Evolutionary conservation across 805 yeast genomes (phyloP).

Genomic region (Zygoascus flipseniorum): DNA sequence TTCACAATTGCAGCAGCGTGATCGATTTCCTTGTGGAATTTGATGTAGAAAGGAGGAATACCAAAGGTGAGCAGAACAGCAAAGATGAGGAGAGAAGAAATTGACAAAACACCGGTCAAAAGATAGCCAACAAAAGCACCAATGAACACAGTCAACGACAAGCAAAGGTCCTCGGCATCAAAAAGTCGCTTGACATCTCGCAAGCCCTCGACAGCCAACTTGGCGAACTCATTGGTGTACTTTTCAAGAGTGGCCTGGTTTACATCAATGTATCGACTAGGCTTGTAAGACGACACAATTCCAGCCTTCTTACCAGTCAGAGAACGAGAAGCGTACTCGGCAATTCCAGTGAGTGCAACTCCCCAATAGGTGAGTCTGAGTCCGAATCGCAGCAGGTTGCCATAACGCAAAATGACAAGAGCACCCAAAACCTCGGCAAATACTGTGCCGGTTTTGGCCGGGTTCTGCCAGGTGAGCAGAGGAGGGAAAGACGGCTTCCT

Average conservation of each 20-base stretch:
- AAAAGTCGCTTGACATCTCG: slow-evolving; percentile 33
- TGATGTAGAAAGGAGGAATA: slow-evolving; percentile 63
- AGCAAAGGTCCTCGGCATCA: slow-evolving; percentile 56
- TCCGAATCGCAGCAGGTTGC: slow-evolving; percentile 23
- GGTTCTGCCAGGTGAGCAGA: slow-evolving; percentile 67
- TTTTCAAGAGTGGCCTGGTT: slow-evolving; percentile 32
- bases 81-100: slow-evolving; percentile 56
- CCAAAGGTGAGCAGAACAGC: slow-evolving; percentile 59
- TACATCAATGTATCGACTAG: slow-evolving; percentile 42
- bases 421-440: slow-evolving; percentile 44
- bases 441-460: slow-evolving; percentile 67
- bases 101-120: slow-evolving; percentile 65
- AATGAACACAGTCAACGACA: slow-evolving; percentile 67
- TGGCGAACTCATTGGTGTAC: slow-evolving; percentile 31
- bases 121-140: slow-evolving; percentile 55
- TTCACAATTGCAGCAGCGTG: slow-evolving; percentile 26
- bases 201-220: slow-evolving; percentile 18
- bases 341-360: slow-evolving; percentile 56
- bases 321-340: slow-evolving; percentile 67
- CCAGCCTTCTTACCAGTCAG: slow-evolving; percentile 62
- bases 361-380: slow-evolving; percentile 43
- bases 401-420: slow-evolving; percentile 33
- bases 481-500: slow-evolving; percentile 20
- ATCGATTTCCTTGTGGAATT: slow-evolving; percentile 72
- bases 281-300: slow-evolving; percentile 66